A percentile compares a stretch with the other conserved stretches of the same genome.
These are phyloP conservation scores for Blastocystis sp. DNA, from an alignment of 352 stramenopile genomes.

Conservation along the genomic window DNA sequence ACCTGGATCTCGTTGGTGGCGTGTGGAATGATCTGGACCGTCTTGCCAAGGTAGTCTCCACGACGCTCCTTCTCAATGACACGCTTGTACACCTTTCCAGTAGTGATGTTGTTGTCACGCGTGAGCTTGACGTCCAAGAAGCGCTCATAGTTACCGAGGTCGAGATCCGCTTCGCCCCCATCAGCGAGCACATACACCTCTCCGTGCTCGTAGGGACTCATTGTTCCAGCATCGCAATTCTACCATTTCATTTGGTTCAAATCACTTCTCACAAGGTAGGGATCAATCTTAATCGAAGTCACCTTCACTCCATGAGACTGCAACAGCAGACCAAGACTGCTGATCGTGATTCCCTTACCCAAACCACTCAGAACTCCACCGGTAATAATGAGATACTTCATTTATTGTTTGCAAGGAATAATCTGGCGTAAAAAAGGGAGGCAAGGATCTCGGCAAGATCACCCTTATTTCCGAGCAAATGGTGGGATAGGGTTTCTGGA, in stretches of 20 bases:
- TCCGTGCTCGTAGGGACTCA: slow-evolving; percentile 88
- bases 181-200: slow-evolving; percentile 94
- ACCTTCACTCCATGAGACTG: slow-evolving; percentile 84
- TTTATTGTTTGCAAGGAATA: no score
- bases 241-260: neutral
- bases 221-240: slow-evolving; percentile 92
- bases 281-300: slow-evolving; percentile 96
- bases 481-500: no score
- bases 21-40: slow-evolving; percentile 92
- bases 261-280: slow-evolving; percentile 73
- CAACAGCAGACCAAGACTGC: slow-evolving; percentile 88
- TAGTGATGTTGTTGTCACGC: slow-evolving; percentile 95
- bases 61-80: slow-evolving; percentile 87
- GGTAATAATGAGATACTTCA: slow-evolving; percentile 96
- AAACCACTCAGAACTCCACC: slow-evolving; percentile 93
- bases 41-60: slow-evolving; percentile 95
- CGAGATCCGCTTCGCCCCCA: slow-evolving; percentile 86
- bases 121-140: slow-evolving; percentile 87
- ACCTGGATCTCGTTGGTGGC: slow-evolving; percentile 76
- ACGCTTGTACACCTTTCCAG: slow-evolving; percentile 88
- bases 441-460: no score
- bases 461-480: no score
- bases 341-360: slow-evolving; percentile 96
- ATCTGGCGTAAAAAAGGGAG: no score
- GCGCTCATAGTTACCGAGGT: slow-evolving; percentile 97